Evolutionary conservation across 2,329 filamentous ascomycete genomes (phyloP).

Genomic region (Fonsecaea erecta): DNA sequence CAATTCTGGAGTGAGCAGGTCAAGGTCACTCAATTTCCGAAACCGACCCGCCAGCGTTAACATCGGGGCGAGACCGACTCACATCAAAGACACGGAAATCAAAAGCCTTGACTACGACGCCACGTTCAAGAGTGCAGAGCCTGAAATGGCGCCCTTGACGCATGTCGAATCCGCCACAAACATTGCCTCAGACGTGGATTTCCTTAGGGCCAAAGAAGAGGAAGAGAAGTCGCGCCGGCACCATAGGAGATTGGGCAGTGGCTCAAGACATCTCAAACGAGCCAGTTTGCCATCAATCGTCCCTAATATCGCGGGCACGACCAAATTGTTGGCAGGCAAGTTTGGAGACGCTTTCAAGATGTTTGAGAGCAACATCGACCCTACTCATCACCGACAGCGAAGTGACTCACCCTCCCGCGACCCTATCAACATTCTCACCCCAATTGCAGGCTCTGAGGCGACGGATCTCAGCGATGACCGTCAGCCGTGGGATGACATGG

Average conservation of each 20-base stretch:
- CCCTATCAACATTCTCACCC: constrained; percentile 60
- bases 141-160: constrained; percentile 29
- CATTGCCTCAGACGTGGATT: constrained; percentile 81
- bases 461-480: constrained; percentile 72
- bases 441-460: constrained; percentile 76
- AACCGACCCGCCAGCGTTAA: constrained; percentile 81
- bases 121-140: constrained; percentile 31
- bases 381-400: constrained; percentile 40
- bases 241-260: constrained; percentile 61
- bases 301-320: constrained; percentile 69
- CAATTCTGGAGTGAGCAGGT: constrained; percentile 61
- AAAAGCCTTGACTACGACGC: constrained; percentile 30
- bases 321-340: constrained; percentile 80
- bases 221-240: constrained; percentile 63
- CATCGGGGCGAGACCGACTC: constrained; percentile 80
- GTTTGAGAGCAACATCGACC: constrained; percentile 68
- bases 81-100: constrained; percentile 75
- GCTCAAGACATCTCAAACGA: constrained; percentile 66
- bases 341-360: constrained; percentile 94
- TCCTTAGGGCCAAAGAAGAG: constrained; percentile 74
- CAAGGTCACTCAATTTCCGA: constrained; percentile 68
- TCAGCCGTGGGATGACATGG: constrained; percentile 65
- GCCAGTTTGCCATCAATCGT: constrained; percentile 69
- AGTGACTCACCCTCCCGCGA: constrained; percentile 52
- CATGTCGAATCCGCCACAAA: constrained; percentile 63